These are phyloP conservation scores for Tetracentron sinense DNA, from an alignment of 164 flowering plant species.

Conservation along the genomic window DNA sequence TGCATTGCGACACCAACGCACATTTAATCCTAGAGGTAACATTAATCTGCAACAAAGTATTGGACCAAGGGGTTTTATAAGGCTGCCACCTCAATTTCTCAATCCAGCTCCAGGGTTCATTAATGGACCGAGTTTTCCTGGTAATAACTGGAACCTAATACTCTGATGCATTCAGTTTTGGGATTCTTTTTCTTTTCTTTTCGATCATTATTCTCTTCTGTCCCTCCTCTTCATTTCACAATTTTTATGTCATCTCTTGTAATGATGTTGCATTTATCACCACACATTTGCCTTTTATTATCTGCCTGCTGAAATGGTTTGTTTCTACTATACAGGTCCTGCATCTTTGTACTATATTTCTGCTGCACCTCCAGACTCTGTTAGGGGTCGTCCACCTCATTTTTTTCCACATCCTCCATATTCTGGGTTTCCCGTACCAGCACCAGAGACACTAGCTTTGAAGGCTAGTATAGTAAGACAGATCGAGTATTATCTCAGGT, in stretches of 20 bases:
- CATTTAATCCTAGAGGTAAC: constrained; percentile 44
- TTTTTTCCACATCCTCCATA: constrained; percentile 43
- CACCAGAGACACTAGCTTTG: constrained; percentile 41
- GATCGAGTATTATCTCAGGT: constrained; percentile 97
- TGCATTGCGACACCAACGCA: constrained; percentile 53
- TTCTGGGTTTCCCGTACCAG: constrained; percentile 33
- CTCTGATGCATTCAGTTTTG: not conserved
- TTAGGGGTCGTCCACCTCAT: constrained; percentile 57
- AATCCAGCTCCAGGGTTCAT: constrained; percentile 60
- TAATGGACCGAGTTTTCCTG: constrained; percentile 62
- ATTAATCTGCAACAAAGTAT: constrained; percentile 44
- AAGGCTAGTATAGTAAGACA: constrained; percentile 57
- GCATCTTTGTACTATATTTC: constrained; percentile 52
- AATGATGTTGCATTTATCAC: not conserved
- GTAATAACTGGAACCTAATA: constrained; percentile 37
- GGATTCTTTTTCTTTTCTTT: not conserved
- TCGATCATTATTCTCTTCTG: no score
- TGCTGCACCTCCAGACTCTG: constrained; percentile 55
- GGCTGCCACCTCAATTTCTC: constrained; percentile 52
- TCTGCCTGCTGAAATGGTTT: constrained; percentile 1
- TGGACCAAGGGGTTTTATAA: constrained; percentile 56
- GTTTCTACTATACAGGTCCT: constrained; percentile 47
- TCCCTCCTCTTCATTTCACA: not conserved
- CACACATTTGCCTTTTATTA: not conserved
- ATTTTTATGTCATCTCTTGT: not conserved